Evolutionary conservation across 257 asterid genomes (phyloP).

Genomic region (Orobanche coerulescens): DNA sequence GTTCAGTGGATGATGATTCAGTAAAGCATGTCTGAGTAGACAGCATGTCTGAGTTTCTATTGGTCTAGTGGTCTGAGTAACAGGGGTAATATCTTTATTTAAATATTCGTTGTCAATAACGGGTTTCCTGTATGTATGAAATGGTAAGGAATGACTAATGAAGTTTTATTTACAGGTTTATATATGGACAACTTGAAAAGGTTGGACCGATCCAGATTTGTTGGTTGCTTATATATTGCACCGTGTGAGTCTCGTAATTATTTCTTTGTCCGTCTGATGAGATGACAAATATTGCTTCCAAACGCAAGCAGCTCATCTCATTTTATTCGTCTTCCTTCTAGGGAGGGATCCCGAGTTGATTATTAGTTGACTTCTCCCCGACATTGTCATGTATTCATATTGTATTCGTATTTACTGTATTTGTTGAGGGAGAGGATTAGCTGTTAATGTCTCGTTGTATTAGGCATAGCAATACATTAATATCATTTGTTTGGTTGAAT

Average conservation of each 20-base stretch:
- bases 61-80: constrained; percentile 41
- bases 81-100: constrained; percentile 38
- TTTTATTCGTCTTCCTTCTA: background rate
- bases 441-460: constrained; percentile 5
- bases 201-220: constrained; percentile 18
- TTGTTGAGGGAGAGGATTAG: constrained; percentile 14
- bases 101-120: background rate
- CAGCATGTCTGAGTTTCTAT: constrained; percentile 38
- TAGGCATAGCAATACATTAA: constrained; percentile 4
- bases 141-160: no score
- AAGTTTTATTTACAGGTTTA: constrained; percentile 30
- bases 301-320: constrained; percentile 16
- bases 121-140: background rate
- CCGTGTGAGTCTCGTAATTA: constrained; percentile 20
- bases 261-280: constrained; percentile 17
- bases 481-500: constrained; percentile 19
- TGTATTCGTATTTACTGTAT: constrained; percentile 10
- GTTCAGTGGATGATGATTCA: constrained; percentile 42
- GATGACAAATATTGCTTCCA: constrained; percentile 12
- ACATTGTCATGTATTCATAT: no score
- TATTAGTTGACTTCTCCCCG: constrained; percentile 19
- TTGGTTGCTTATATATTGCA: constrained; percentile 24
- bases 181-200: constrained; percentile 21
- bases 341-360: constrained; percentile 12
- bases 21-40: constrained; percentile 34